These are phyloP conservation scores for Colletotrichum phormii DNA, from an alignment of 2,329 filamentous ascomycete species.

Conservation along the genomic window DNA sequence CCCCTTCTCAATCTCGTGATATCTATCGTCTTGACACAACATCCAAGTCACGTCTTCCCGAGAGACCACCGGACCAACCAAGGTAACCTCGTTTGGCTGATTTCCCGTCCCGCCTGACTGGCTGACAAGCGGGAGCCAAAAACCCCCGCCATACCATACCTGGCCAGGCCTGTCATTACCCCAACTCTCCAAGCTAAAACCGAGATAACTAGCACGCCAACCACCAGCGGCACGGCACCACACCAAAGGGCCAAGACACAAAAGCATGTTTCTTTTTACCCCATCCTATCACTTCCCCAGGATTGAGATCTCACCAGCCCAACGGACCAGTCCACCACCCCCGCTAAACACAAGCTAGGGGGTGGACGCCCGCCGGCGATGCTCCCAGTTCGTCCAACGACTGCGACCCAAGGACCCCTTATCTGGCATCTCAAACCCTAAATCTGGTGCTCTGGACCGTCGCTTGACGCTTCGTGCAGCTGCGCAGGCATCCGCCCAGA, in stretches of 20 bases:
- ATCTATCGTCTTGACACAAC: slow-evolving; percentile 5
- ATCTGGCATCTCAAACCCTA: slow-evolving; percentile 31
- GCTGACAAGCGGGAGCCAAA: slow-evolving; percentile 26
- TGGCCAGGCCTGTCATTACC: slow-evolving; percentile 20
- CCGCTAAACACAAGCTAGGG: neutral
- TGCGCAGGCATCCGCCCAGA: slow-evolving; percentile 6
- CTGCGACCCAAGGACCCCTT: slow-evolving; percentile 33
- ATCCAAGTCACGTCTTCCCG: neutral
- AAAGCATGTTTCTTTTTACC: slow-evolving; percentile 1
- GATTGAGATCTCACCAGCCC: slow-evolving; percentile 29
- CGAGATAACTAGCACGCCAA: slow-evolving; percentile 13
- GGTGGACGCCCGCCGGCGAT: slow-evolving; percentile 25
- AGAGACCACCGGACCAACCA: neutral
- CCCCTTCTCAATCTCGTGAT: slow-evolving; percentile 4
- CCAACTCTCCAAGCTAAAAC: slow-evolving; percentile 29
- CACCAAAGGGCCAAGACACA: neutral
- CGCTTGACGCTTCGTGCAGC: neutral
- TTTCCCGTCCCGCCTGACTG: slow-evolving; percentile 17
- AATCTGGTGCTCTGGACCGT: slow-evolving; percentile 17
- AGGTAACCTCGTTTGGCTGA: slow-evolving; percentile 5
- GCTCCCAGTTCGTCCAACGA: slow-evolving; percentile 28
- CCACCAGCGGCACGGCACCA: neutral
- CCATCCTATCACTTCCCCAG: slow-evolving; percentile 28
- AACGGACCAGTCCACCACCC: slow-evolving; percentile 14
- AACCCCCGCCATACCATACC: neutral